These are phyloP conservation scores for Syzygium syzygioides DNA, from an alignment of 441 rosid genomes.

Conservation along the genomic window DNA sequence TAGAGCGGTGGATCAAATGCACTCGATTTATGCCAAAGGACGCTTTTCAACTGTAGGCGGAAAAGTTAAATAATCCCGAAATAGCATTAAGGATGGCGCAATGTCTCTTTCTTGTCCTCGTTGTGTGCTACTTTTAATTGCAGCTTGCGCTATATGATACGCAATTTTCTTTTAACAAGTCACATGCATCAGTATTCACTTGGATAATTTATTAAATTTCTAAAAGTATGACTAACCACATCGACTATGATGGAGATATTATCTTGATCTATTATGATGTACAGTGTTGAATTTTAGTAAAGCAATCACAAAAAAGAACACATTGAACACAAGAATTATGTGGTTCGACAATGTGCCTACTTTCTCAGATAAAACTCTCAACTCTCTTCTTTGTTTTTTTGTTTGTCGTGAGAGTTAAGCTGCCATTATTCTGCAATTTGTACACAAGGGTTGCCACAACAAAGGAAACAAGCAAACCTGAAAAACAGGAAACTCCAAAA, in stretches of 20 bases:
- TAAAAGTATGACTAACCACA: background rate
- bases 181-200: background rate
- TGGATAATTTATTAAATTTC: background rate
- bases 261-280: background rate
- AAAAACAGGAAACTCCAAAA: too few species aligned
- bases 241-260: background rate
- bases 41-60: background rate
- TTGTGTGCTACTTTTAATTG: background rate
- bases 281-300: too few species aligned
- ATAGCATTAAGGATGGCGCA: background rate
- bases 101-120: background rate
- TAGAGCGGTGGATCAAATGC: background rate
- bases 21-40: background rate
- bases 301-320: too few species aligned
- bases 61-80: background rate
- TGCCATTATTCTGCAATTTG: too few species aligned
- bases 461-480: too few species aligned
- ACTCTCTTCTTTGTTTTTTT: too few species aligned
- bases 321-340: too few species aligned
- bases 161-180: background rate
- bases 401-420: too few species aligned
- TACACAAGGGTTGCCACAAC: too few species aligned
- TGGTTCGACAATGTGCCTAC: too few species aligned
- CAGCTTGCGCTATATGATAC: background rate
- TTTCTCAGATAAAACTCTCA: too few species aligned